Conservation (phyloP, 768 basidiomycete genomes). For the Leccinum barrowsii region DNA sequence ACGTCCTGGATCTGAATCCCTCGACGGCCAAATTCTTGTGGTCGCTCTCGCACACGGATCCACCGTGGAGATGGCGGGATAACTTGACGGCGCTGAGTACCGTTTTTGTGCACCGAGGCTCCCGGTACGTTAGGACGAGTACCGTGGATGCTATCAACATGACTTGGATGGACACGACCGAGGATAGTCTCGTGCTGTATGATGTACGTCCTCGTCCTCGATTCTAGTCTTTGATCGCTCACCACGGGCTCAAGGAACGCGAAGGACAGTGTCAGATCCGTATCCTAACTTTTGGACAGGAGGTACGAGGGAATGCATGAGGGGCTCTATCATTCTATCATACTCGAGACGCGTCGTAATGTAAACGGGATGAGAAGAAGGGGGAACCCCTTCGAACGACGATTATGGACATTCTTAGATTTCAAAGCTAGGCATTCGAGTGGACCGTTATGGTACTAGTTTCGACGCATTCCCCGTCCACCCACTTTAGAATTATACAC, state of each 20-base stretch:
- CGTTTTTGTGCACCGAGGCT: slow-evolving; percentile 25
- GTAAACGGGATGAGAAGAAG: background rate
- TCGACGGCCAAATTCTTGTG: slow-evolving; percentile 22
- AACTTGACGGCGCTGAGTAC: slow-evolving; percentile 25
- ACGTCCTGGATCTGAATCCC: slow-evolving; percentile 31
- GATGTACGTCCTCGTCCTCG: slow-evolving; percentile 38
- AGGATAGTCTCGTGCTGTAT: slow-evolving; percentile 58
- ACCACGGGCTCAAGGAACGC: slow-evolving; percentile 21
- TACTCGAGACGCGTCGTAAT: slow-evolving; percentile 1
- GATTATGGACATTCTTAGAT: background rate
- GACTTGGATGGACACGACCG: slow-evolving; percentile 51
- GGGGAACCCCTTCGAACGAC: background rate
- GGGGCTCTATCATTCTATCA: background rate
- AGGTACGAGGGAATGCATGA: slow-evolving; percentile 16
- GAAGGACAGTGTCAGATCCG: slow-evolving; percentile 33
- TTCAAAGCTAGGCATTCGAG: background rate
- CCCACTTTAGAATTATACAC: slow-evolving; percentile 61
- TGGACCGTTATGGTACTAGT: slow-evolving; percentile 11
- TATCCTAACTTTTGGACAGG: slow-evolving; percentile 30
- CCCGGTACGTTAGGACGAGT: slow-evolving; percentile 30
- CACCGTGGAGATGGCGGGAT: slow-evolving; percentile 33
- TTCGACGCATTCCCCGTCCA: background rate
- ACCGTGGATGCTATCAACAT: slow-evolving; percentile 45
- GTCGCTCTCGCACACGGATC: slow-evolving; percentile 23
- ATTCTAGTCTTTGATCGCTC: background rate